Evolutionary conservation across 495 filamentous ascomycete genomes (phyloP).

Genomic region (Penicillium fimorum): DNA sequence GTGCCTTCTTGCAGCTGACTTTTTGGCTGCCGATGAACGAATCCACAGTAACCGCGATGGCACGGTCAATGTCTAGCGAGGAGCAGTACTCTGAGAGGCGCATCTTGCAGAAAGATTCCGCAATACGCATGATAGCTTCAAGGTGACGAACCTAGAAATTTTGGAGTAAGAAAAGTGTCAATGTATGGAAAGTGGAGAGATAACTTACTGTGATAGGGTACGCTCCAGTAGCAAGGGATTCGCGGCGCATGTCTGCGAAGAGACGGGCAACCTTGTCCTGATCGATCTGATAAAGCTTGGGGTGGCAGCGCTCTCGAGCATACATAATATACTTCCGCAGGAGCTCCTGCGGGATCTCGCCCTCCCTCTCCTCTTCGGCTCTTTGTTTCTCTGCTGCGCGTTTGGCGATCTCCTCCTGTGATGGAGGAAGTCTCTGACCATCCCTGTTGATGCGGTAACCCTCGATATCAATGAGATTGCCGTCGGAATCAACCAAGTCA

Average conservation of each 20-base stretch:
- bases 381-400: slow-evolving; percentile 42
- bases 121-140: slow-evolving; percentile 94
- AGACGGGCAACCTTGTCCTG: slow-evolving; percentile 93
- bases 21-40: slow-evolving; percentile 96
- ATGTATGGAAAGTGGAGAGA: not conserved
- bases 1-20: slow-evolving; percentile 95
- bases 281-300: slow-evolving; percentile 97
- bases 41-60: slow-evolving; percentile 95
- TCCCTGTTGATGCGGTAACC: slow-evolving; percentile 43
- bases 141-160: slow-evolving; percentile 83
- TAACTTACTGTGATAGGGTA: slow-evolving; percentile 93
- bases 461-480: slow-evolving; percentile 46
- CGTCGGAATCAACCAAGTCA: slow-evolving; percentile 63
- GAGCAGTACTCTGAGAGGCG: slow-evolving; percentile 90
- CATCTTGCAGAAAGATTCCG: slow-evolving; percentile 93
- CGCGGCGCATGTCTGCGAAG: slow-evolving; percentile 94
- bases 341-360: slow-evolving; percentile 87
- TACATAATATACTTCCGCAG: slow-evolving; percentile 97
- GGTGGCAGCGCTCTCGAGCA: slow-evolving; percentile 82
- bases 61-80: slow-evolving; percentile 87
- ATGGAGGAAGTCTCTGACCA: slow-evolving; percentile 36
- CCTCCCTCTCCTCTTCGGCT: slow-evolving; percentile 60
- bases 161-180: slow-evolving; percentile 11
- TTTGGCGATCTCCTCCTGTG: slow-evolving; percentile 35
- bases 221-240: slow-evolving; percentile 87